These are phyloP conservation scores for Fusarium burgessii DNA, from an alignment of 2,329 filamentous ascomycete species.

Conservation along the genomic window DNA sequence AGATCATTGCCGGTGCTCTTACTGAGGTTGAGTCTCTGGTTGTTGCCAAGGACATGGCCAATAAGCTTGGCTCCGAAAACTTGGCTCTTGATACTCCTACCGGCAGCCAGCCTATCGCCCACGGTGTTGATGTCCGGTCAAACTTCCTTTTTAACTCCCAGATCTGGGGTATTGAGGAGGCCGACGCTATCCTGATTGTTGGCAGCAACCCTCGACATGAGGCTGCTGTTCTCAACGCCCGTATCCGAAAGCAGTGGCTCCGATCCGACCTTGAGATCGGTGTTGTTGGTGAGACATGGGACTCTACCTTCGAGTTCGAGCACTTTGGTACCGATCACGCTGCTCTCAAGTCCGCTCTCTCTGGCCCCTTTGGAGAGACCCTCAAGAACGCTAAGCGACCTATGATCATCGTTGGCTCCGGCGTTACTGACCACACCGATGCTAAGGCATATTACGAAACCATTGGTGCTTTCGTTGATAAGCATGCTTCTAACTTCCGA, in stretches of 20 bases:
- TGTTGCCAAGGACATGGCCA: slow-evolving; percentile 96
- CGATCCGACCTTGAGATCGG: slow-evolving; percentile 94
- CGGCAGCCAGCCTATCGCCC: slow-evolving; percentile 85
- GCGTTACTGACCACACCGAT: slow-evolving; percentile 89
- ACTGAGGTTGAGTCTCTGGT: slow-evolving; percentile 94
- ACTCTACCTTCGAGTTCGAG: slow-evolving; percentile 95
- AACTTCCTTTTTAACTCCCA: slow-evolving; percentile 98
- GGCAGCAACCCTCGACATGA: slow-evolving; percentile 97
- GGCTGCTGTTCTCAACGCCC: slow-evolving; percentile 93
- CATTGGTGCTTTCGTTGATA: slow-evolving; percentile 90
- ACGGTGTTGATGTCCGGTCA: slow-evolving; percentile 91
- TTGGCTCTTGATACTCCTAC: slow-evolving; percentile 90
- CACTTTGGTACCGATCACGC: slow-evolving; percentile 85
- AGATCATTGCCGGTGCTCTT: slow-evolving; percentile 90
- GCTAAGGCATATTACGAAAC: slow-evolving; percentile 94
- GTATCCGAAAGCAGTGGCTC: slow-evolving; percentile 98
- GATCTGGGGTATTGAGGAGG: slow-evolving; percentile 93
- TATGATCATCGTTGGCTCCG: slow-evolving; percentile 96
- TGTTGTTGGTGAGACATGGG: slow-evolving; percentile 88
- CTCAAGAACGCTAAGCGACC: slow-evolving; percentile 87
- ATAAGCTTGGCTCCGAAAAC: slow-evolving; percentile 96
- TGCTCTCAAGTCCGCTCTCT: slow-evolving; percentile 85
- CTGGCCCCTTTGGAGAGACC: slow-evolving; percentile 93
- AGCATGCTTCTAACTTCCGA: slow-evolving; percentile 88
- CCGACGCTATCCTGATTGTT: slow-evolving; percentile 90